These are phyloP conservation scores for Diplodia seriata DNA, from an alignment of 2,329 filamentous ascomycete species.

Conservation along the genomic window DNA sequence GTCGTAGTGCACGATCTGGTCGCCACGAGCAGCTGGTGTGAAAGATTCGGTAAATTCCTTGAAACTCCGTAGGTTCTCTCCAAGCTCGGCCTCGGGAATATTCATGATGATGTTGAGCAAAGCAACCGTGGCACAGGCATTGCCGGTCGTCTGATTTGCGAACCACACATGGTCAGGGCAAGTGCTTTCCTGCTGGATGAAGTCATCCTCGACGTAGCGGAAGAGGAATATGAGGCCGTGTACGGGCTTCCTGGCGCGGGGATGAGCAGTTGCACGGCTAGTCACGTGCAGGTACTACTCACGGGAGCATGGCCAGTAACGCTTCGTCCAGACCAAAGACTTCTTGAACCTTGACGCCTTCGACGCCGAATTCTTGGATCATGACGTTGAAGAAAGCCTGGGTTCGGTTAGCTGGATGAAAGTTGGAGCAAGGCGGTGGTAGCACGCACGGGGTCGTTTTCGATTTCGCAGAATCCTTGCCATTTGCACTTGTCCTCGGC, in stretches of 20 bases:
- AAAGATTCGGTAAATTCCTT: conserved; percentile 73
- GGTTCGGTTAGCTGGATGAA: neutral
- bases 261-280: neutral
- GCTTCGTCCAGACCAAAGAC: conserved; percentile 75
- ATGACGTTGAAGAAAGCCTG: conserved; percentile 88
- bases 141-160: conserved; percentile 86
- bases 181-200: conserved; percentile 58
- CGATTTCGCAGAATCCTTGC: conserved; percentile 81
- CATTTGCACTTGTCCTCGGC: conserved; percentile 57
- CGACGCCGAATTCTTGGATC: conserved; percentile 77
- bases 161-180: conserved; percentile 82
- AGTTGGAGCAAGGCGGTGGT: conserved; percentile 38
- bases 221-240: conserved; percentile 91
- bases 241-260: conserved; percentile 66
- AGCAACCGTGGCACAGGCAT: conserved; percentile 91
- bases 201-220: conserved; percentile 64
- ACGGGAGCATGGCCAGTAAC: conserved; percentile 67
- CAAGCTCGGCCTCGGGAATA: conserved; percentile 68
- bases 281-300: neutral
- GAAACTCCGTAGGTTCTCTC: conserved; percentile 73
- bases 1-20: conserved; percentile 74
- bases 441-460: conserved; percentile 79
- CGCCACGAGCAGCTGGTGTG: conserved; percentile 74
- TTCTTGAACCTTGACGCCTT: conserved; percentile 76
- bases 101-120: conserved; percentile 96